These are phyloP conservation scores for Pistacia atlantica DNA, from an alignment of 345 rosid genomes.

Conservation along the genomic window DNA sequence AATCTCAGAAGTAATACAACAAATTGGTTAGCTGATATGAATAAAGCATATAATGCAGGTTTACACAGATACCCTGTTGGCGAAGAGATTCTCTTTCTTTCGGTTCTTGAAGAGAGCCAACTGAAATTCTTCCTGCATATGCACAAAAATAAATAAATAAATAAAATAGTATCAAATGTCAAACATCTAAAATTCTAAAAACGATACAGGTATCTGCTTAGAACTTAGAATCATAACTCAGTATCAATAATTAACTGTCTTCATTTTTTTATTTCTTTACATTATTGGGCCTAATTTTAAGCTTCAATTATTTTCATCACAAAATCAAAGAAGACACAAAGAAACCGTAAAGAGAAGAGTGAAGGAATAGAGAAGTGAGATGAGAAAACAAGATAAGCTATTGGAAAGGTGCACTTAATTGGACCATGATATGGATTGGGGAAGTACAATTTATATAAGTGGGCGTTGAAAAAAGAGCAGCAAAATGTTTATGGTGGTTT, in stretches of 20 bases:
- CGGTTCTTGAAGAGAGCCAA: conserved; percentile 86
- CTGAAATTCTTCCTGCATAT: conserved; percentile 93
- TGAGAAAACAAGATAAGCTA: too few species aligned
- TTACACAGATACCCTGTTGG: conserved; percentile 65
- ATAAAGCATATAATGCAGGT: neutral
- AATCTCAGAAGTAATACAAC: conserved; percentile 1
- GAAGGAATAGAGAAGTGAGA: too few species aligned
- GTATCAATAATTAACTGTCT: neutral
- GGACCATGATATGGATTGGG: too few species aligned
- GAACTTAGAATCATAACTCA: neutral
- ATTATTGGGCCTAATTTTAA: too few species aligned
- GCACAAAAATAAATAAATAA: conserved; percentile 3
- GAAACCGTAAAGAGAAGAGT: too few species aligned
- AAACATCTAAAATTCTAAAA: neutral
- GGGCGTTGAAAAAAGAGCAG: too few species aligned
- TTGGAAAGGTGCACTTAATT: too few species aligned
- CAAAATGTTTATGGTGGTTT: too few species aligned
- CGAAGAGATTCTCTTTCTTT: conserved; percentile 94
- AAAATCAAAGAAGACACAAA: too few species aligned
- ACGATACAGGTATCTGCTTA: neutral
- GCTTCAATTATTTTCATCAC: too few species aligned
- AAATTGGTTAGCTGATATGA: neutral
- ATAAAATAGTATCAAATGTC: neutral
- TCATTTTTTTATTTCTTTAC: too few species aligned
- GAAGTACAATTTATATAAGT: too few species aligned